Conservation (phyloP, 176 grass and related monocot species). For the Oryza brachyantha region DNA sequence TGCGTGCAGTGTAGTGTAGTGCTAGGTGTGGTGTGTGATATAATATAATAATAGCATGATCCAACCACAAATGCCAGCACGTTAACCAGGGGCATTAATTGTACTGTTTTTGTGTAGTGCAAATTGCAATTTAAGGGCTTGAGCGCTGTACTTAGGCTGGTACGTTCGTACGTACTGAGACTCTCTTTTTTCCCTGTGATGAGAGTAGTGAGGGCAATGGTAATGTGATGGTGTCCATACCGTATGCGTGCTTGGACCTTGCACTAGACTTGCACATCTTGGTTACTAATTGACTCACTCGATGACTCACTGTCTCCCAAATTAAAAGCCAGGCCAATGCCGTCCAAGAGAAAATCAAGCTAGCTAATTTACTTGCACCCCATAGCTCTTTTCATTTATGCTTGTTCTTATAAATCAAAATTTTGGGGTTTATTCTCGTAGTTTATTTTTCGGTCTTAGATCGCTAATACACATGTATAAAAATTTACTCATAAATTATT, state of each 20-base stretch:
- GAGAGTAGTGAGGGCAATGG: not conserved
- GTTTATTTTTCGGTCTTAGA: too few relatives aligned
- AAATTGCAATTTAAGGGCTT: not conserved
- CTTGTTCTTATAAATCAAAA: too few relatives aligned
- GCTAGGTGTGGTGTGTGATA: too few relatives aligned
- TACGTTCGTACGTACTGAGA: not conserved
- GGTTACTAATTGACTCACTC: not conserved
- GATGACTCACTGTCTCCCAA: not conserved
- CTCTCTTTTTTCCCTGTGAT: not conserved
- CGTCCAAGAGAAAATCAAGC: not conserved
- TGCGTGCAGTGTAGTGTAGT: too few relatives aligned
- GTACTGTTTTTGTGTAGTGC: not conserved
- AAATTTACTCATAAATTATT: too few relatives aligned
- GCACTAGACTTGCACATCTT: not conserved
- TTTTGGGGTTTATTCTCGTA: too few relatives aligned
- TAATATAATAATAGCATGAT: too few relatives aligned
- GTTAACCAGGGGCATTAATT: constrained; percentile 10
- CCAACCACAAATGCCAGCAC: constrained; percentile 21
- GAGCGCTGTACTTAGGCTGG: not conserved
- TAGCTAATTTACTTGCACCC: too few relatives aligned
- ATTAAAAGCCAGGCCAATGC: not conserved
- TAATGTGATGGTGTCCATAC: not conserved
- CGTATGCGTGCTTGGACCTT: not conserved
- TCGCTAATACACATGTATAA: too few relatives aligned
- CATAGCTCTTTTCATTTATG: too few relatives aligned